These are phyloP conservation scores for Saururus chinensis DNA, from an alignment of 164 flowering plant genomes.

Conservation along the genomic window DNA sequence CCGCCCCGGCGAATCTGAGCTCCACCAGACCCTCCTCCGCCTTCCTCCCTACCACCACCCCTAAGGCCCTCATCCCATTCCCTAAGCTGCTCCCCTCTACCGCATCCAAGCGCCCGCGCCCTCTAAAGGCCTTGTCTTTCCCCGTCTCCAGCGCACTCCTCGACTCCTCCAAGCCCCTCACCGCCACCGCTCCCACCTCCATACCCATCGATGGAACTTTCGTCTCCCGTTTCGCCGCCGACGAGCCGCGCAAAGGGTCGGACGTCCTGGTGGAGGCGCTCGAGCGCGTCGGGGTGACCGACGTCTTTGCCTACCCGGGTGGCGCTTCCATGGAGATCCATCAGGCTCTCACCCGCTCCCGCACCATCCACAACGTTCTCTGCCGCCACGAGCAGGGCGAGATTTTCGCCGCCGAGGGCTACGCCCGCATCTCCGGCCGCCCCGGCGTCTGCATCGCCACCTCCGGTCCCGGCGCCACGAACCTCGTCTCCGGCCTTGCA, in stretches of 20 bases:
- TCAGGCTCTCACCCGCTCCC: constrained; percentile 59
- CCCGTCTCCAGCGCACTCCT: constrained; percentile 7
- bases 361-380: constrained; percentile 34
- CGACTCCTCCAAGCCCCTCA: constrained; percentile 6
- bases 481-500: constrained; percentile 63
- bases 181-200: background rate
- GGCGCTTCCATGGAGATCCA: constrained; percentile 74
- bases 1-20: background rate
- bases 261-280: constrained; percentile 73
- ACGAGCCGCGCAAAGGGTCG: constrained; percentile 52
- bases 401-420: constrained; percentile 62
- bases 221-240: constrained; percentile 28
- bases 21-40: background rate
- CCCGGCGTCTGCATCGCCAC: constrained; percentile 71
- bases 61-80: background rate
- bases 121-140: background rate
- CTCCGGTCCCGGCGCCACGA: constrained; percentile 76
- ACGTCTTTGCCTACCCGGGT: constrained; percentile 61
- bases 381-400: constrained; percentile 70
- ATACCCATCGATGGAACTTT: constrained; percentile 4
- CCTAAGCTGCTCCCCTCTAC: background rate
- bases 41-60: background rate
- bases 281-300: constrained; percentile 46
- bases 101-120: background rate
- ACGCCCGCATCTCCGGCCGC: constrained; percentile 48